Conservation (phyloP, 1,284 basidiomycete genomes). For the Naganishia albida region DNA sequence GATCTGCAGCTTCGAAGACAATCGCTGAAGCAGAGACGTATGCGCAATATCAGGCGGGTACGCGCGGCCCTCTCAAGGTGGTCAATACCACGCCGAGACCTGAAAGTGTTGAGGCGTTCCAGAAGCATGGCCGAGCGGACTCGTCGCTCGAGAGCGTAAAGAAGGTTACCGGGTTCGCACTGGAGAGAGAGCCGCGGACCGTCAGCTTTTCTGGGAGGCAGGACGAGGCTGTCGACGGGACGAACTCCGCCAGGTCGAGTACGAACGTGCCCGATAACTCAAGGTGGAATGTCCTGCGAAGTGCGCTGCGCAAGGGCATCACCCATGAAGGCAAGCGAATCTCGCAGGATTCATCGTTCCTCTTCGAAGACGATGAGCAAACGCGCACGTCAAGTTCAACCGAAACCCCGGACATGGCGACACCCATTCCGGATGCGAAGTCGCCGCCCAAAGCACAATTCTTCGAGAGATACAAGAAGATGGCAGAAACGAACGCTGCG, state of each 20-base stretch:
- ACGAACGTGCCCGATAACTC: constrained; percentile 1
- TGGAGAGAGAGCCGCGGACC: neutral
- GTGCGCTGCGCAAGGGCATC: neutral
- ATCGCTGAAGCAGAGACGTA: neutral
- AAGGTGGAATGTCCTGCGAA: constrained; percentile 12
- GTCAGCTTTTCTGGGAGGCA: too few relatives aligned
- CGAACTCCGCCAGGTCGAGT: neutral
- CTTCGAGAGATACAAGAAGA: constrained; percentile 59
- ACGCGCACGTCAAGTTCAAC: too few relatives aligned
- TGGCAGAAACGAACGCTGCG: constrained; percentile 31
- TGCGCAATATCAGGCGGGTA: neutral
- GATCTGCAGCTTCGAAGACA: too few relatives aligned
- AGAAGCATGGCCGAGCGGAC: neutral
- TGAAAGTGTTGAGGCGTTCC: constrained; percentile 15
- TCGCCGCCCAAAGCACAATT: constrained; percentile 50
- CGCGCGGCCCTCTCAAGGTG: constrained; percentile 15
- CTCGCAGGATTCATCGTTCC: neutral
- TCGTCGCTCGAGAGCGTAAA: constrained; percentile 2
- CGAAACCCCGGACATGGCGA: neutral
- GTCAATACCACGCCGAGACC: constrained; percentile 16
- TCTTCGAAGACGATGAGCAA: neutral
- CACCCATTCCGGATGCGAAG: constrained; percentile 1
- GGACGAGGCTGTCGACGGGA: neutral
- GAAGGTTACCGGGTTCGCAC: constrained; percentile 6
- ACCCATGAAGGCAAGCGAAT: neutral